phyloP scores from a whole-genome alignment of 179 eudicot genomes.

The Vitellaria paradoxa region DNA sequence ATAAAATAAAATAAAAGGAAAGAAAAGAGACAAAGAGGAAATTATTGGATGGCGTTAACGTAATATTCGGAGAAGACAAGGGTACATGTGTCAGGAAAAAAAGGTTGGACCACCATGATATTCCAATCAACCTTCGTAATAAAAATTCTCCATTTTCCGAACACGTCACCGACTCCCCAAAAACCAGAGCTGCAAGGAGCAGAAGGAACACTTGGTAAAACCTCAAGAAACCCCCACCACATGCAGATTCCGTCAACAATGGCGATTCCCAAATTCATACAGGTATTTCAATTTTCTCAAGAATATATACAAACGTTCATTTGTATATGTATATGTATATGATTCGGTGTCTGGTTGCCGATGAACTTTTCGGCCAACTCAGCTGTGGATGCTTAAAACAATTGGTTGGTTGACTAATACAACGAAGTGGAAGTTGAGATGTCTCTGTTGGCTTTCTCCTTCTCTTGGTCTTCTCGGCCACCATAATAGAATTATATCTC shows the following conservation, averaged over 20 bases:
- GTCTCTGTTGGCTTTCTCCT: neutral
- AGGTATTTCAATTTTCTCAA: neutral
- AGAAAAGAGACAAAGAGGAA: no score
- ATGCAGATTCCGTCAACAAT: neutral
- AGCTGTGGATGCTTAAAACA: neutral
- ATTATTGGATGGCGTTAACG: neutral
- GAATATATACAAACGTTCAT: neutral
- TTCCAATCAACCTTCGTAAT: neutral
- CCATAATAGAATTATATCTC: neutral
- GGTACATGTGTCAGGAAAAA: neutral
- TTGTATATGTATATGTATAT: no score
- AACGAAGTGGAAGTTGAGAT: neutral
- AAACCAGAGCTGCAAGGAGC: neutral
- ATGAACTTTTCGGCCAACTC: neutral
- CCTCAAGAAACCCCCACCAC: neutral
- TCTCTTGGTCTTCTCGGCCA: neutral
- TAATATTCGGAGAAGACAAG: neutral
- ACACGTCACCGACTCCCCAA: neutral
- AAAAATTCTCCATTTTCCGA: neutral
- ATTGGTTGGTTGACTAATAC: slow-evolving; percentile 2
- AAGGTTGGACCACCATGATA: neutral
- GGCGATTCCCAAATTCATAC: neutral
- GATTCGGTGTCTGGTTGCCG: neutral
- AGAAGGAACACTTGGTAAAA: neutral
- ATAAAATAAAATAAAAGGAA: no score